These are phyloP conservation scores for Gamarada debralockiae DNA, from an alignment of 495 filamentous ascomycete genomes.

Conservation along the genomic window DNA sequence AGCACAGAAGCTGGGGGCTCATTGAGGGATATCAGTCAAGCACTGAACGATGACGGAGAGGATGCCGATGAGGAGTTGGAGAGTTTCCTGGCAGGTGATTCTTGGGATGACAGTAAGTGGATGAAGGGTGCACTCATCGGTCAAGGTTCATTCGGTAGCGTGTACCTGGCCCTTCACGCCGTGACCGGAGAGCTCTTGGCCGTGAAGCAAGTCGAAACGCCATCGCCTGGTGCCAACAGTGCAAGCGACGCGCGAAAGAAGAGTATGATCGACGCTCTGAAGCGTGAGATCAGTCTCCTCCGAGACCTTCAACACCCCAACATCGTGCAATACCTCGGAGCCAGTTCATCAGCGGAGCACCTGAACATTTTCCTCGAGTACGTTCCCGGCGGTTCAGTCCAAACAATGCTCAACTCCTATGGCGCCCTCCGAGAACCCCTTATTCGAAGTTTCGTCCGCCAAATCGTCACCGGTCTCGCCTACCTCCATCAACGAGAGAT, in stretches of 20 bases:
- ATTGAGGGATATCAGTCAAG: slow-evolving; percentile 51
- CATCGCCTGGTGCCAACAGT: slow-evolving; percentile 71
- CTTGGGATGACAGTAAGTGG: slow-evolving; percentile 94
- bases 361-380: slow-evolving; percentile 99
- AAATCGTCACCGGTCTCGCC: slow-evolving; percentile 91
- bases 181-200: slow-evolving; percentile 97
- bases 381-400: slow-evolving; percentile 94
- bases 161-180: slow-evolving; percentile 94
- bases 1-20: slow-evolving; percentile 58
- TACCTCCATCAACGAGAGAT: slow-evolving; percentile 95
- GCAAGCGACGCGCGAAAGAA: slow-evolving; percentile 87
- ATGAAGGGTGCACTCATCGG: slow-evolving; percentile 98
- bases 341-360: slow-evolving; percentile 82
- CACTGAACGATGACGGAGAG: slow-evolving; percentile 83
- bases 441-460: slow-evolving; percentile 93
- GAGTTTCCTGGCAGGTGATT: slow-evolving; percentile 82
- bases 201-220: slow-evolving; percentile 97
- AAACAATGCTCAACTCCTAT: slow-evolving; percentile 97
- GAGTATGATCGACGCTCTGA: slow-evolving; percentile 94
- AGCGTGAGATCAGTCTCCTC: slow-evolving; percentile 91
- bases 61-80: slow-evolving; percentile 77
- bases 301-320: slow-evolving; percentile 94
- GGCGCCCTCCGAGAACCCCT: slow-evolving; percentile 90
- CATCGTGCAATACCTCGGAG: slow-evolving; percentile 97
- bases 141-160: slow-evolving; percentile 94